Evolutionary conservation across 768 basidiomycete species (phyloP).

Genomic region (Lentinula aciculospora): DNA sequence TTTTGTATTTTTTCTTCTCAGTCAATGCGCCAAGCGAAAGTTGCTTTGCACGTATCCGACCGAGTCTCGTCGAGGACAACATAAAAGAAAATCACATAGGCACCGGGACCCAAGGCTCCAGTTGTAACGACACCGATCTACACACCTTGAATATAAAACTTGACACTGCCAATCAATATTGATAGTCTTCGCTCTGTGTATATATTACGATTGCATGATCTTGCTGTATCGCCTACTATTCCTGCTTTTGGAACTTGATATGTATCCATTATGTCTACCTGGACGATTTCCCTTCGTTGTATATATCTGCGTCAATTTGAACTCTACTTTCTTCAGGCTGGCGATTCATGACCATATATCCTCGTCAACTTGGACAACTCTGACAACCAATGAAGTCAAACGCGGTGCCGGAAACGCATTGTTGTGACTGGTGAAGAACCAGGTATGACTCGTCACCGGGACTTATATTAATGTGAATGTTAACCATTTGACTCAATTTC

Average conservation of each 20-base stretch:
- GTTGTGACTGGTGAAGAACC: neutral
- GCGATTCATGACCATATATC: neutral
- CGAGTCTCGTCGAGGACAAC: slow-evolving; percentile 4
- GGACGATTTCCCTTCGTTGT: neutral
- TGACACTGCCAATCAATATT: too few relatives aligned
- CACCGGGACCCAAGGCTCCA: neutral
- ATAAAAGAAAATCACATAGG: slow-evolving; percentile 1
- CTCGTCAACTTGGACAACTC: too few relatives aligned
- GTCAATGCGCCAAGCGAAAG: neutral
- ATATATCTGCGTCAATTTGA: neutral
- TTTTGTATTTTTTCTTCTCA: neutral
- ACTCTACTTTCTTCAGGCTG: neutral
- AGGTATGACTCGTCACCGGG: too few relatives aligned
- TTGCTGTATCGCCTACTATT: neutral
- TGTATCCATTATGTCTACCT: neutral
- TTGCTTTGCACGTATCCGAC: neutral
- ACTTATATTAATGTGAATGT: neutral
- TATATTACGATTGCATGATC: neutral
- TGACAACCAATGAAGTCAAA: too few relatives aligned
- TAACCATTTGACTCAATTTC: neutral
- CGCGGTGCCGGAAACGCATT: neutral
- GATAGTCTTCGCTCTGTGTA: neutral
- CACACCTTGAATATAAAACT: too few relatives aligned
- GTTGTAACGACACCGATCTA: neutral
- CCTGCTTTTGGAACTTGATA: neutral